These are phyloP conservation scores for Verticillium alfalfae DNA, from an alignment of 2,329 filamentous ascomycete genomes.

Conservation along the genomic window DNA sequence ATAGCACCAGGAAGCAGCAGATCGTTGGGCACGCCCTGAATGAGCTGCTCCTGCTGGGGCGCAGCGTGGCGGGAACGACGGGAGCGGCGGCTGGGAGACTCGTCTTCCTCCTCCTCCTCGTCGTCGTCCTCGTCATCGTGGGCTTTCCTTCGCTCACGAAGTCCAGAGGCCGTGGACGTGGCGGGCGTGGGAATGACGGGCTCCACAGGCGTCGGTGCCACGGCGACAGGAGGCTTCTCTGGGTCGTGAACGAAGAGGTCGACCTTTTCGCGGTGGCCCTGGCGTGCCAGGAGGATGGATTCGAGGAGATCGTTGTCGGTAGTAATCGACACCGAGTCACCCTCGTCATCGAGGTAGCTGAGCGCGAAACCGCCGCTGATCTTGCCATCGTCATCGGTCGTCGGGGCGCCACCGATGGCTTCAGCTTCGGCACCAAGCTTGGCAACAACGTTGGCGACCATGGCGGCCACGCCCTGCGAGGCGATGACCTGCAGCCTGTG, in stretches of 20 bases:
- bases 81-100: slow-evolving; percentile 40
- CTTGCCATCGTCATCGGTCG: slow-evolving; percentile 67
- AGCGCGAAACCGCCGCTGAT: slow-evolving; percentile 80
- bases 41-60: slow-evolving; percentile 66
- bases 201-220: slow-evolving; percentile 43
- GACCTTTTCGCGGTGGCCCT: slow-evolving; percentile 80
- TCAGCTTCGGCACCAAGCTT: slow-evolving; percentile 86
- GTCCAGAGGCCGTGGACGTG: slow-evolving; percentile 35
- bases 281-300: slow-evolving; percentile 77
- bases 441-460: slow-evolving; percentile 69
- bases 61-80: slow-evolving; percentile 27
- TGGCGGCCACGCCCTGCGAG: slow-evolving; percentile 71
- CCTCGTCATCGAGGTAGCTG: slow-evolving; percentile 95
- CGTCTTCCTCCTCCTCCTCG: slow-evolving; percentile 47
- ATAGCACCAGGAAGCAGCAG: slow-evolving; percentile 89
- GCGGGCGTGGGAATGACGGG: slow-evolving; percentile 37
- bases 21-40: slow-evolving; percentile 90
- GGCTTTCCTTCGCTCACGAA: slow-evolving; percentile 44
- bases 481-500: slow-evolving; percentile 85
- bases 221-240: slow-evolving; percentile 73
- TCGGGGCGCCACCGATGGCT: slow-evolving; percentile 73
- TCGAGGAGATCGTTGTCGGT: slow-evolving; percentile 91
- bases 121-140: slow-evolving; percentile 52
- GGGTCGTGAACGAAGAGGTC: slow-evolving; percentile 96
- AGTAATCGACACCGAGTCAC: slow-evolving; percentile 94